Evolutionary conservation across 257 asterid species (phyloP).

Genomic region (Salvia rosmarinus): DNA sequence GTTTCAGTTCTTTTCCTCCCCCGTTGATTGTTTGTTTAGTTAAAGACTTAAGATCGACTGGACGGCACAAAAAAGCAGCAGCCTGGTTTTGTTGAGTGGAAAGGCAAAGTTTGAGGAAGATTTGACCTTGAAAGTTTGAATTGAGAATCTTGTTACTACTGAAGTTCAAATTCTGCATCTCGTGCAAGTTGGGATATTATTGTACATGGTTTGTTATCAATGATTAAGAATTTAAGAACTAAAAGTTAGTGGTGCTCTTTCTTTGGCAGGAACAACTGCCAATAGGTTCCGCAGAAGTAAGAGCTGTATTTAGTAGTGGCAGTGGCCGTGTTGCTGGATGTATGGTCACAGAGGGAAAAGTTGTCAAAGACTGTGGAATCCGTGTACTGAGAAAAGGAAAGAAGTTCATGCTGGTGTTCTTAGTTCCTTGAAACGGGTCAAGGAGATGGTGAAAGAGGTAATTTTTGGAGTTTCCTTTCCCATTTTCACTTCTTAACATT

Average conservation of each 20-base stretch:
- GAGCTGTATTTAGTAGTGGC: slow-evolving; percentile 95
- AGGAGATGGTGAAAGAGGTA: slow-evolving; percentile 97
- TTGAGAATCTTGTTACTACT: slow-evolving; percentile 9
- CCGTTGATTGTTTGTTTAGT: too few species aligned
- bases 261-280: slow-evolving; percentile 74
- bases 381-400: slow-evolving; percentile 80
- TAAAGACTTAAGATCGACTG: too few species aligned
- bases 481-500: slow-evolving; percentile 15
- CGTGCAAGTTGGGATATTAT: neutral
- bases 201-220: neutral
- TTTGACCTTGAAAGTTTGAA: slow-evolving; percentile 24
- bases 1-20: too few species aligned
- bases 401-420: slow-evolving; percentile 74
- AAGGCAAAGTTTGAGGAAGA: too few species aligned
- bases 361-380: slow-evolving; percentile 81
- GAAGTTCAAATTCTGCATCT: slow-evolving; percentile 8
- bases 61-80: too few species aligned
- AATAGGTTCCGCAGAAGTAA: slow-evolving; percentile 86
- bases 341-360: slow-evolving; percentile 89
- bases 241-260: neutral
- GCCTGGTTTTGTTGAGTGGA: too few species aligned
- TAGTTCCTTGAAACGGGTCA: slow-evolving; percentile 82
- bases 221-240: slow-evolving; percentile 1
- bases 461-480: slow-evolving; percentile 20
- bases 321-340: slow-evolving; percentile 98